Base-by-base conservation (phyloP, 2,329 filamentous ascomycete genomes). In the Atkinsonella hypoxylon region DNA sequence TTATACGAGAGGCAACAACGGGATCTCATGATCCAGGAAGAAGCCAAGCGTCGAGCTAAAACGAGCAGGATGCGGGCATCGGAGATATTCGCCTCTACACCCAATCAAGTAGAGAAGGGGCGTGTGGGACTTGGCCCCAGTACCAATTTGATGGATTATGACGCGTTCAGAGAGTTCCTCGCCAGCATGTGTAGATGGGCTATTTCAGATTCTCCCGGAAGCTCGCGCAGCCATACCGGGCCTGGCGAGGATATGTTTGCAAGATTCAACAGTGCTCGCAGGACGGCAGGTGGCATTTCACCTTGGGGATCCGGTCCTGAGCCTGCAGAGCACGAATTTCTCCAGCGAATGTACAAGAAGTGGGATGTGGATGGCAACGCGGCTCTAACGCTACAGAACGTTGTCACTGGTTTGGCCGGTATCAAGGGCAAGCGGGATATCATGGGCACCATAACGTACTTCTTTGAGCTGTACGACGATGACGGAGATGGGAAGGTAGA, bases 401-500 rank as follows among this genome's bases (percentile, higher is more conserved):
- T 98, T 2, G 93, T 97, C 5, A 85, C 85, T 17, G 93, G 93
- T 0, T 74, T 98, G 44, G 90, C 91, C 2, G 82, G 87, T 13
- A 88, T 98, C 61, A 97, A 95, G 66, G 91, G 93, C 9, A 89
- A 86, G 50, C 83, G 85, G 45, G 93, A 98, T 66, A 96, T 98
- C 57, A 96, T 98, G 91, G 88, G 88, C 31, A 93, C 87, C 52
- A 97, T 98, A 62, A 93, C 83, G 53, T 97, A 97, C 68, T 97
- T 98, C 67, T 98, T 98, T 59, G 88, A 96, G 61, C 79, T 98
- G 0, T 96, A 97, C 65, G 93, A 98, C 63, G 91, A 98, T 57
- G 85, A 91, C 60, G 79, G 82, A 1, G 89, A 95, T 63, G 93
- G 93, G 26, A 89, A 81, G 59, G 90, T 98, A 5, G 93, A 97